These are phyloP conservation scores for Penicillium odoratum DNA, from an alignment of 495 filamentous ascomycete species.

Conservation along the genomic window DNA sequence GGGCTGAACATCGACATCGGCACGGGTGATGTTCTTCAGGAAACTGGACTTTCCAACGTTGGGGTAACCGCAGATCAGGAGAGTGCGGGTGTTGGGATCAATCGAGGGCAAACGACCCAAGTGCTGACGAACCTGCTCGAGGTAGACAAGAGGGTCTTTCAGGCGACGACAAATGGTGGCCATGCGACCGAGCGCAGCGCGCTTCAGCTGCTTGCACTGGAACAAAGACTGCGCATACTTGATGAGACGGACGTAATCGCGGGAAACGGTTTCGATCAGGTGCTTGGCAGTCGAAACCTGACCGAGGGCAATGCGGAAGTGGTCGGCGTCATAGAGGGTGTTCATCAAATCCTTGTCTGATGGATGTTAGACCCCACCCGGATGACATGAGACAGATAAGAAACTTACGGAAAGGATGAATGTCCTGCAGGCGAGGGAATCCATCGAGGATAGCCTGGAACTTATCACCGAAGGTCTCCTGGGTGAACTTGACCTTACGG, in stretches of 20 bases:
- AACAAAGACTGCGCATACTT: constrained; percentile 96
- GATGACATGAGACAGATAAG: constrained; percentile 24
- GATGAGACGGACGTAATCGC: constrained; percentile 91
- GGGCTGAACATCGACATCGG: constrained; percentile 96
- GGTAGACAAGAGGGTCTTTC: constrained; percentile 90
- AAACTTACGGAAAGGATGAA: constrained; percentile 88
- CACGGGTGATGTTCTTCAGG: constrained; percentile 84
- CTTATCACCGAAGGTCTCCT: constrained; percentile 95
- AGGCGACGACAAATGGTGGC: constrained; percentile 91
- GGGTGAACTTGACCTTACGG: constrained; percentile 98
- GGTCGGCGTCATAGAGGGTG: constrained; percentile 93
- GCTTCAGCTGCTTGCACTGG: constrained; percentile 93
- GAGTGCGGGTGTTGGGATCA: constrained; percentile 91
- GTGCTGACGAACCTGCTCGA: constrained; percentile 98
- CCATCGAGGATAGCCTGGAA: constrained; percentile 84
- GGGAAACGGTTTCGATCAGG: constrained; percentile 89
- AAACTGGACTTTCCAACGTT: constrained; percentile 98
- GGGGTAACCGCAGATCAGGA: constrained; percentile 95
- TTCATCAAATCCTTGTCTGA: constrained; percentile 77
- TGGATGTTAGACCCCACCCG: constrained; percentile 22
- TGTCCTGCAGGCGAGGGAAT: constrained; percentile 91
- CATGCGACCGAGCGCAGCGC: constrained; percentile 89
- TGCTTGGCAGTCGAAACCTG: constrained; percentile 95
- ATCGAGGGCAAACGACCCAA: constrained; percentile 96
- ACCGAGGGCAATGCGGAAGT: constrained; percentile 94